Evolutionary conservation across 2,329 filamentous ascomycete genomes (phyloP).

Genomic region (Fusarium oxysporum): DNA sequence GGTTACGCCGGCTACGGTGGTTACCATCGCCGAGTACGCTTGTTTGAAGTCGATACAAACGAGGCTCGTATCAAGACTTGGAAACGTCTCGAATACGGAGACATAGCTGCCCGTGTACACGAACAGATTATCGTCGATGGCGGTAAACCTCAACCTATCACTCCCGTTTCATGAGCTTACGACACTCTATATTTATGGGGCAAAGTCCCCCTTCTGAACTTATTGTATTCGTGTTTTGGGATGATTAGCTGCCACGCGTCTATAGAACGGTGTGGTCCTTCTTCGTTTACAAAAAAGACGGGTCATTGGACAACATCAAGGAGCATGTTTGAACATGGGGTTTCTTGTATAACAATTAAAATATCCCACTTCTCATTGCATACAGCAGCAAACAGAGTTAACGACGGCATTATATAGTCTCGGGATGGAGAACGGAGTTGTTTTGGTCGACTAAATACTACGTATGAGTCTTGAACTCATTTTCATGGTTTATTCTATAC

Average conservation of each 20-base stretch:
- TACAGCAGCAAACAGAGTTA: conserved; percentile 6
- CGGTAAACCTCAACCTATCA: conserved; percentile 56
- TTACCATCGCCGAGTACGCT: conserved; percentile 83
- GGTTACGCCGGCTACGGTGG: conserved; percentile 93
- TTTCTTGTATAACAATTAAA: conserved; percentile 36
- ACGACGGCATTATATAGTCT: conserved; percentile 27
- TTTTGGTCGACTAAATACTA: conserved; percentile 20
- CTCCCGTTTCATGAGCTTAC: conserved; percentile 28
- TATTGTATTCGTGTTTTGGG: conserved; percentile 34
- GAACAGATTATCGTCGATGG: conserved; percentile 75
- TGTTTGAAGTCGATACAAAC: conserved; percentile 96
- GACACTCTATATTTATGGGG: conserved; percentile 11
- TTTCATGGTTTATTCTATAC: conserved; percentile 7
- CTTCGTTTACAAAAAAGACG: conserved; percentile 17
- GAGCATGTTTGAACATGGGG: conserved; percentile 4
- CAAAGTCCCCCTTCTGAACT: conserved; percentile 5
- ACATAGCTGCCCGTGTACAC: conserved; percentile 65
- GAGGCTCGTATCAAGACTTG: conserved; percentile 89
- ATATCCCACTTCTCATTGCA: conserved; percentile 8
- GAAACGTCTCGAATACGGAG: conserved; percentile 83
- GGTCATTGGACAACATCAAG: conserved; percentile 21
- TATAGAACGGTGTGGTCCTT: conserved; percentile 27
- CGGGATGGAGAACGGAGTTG: conserved; percentile 31
- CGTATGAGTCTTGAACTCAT: neutral
- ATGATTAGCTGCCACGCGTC: conserved; percentile 4